Evolutionary conservation across 2,329 filamentous ascomycete genomes (phyloP), one percentile per base, ranked within the genome.

Genomic region (Emergomyces orientalis): DNA sequence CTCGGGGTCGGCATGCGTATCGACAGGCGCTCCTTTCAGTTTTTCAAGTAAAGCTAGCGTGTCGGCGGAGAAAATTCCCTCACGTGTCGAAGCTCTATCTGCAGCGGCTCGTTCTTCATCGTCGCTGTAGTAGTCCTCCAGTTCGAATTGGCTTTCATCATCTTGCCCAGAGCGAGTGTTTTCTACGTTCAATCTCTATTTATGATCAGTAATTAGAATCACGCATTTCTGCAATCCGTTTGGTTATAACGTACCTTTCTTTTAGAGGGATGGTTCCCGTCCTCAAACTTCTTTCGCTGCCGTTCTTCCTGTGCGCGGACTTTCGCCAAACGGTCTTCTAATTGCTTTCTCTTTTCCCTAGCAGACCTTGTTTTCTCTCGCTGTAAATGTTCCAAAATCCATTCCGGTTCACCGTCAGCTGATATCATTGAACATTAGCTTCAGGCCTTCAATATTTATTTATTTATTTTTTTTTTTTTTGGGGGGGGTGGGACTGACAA

Each of bases 371-470:
- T 83, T 68, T 86, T 89, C 64, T 88, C 84, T 54, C 84, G 82
- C 58, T 87, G 81, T 58, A 90, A 86, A 72, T 91, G 88, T 66
- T 95, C 87, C 2, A 91, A 73, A 69, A 97, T 87, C 92, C 92
- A 97, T 1, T 86, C 84, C 0, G 91, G 91, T 69, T 96, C 91
- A 67, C 89, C 88, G 62, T 85, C 80, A 60, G 80, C 80, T 72
- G 66, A 51, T 27, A 19, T 30, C 52, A 22, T 41, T 17, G 32
- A 27, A 27, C n/a, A 41, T 62, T 47, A 62, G 60, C 41, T 22
- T 52, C 11, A 32, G 8, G 22, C 17, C 3, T 4, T 34, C 32
- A 14, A 47, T 27, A 49, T 59, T 34, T 4, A n/a, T n/a, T n/a
- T n/a, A n/a, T n/a, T n/a, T n/a, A n/a, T n/a, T n/a, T n/a, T n/a